These are phyloP conservation scores for Cyberlindnera misumaiensis DNA, from an alignment of 805 yeast genomes.

Conservation along the genomic window DNA sequence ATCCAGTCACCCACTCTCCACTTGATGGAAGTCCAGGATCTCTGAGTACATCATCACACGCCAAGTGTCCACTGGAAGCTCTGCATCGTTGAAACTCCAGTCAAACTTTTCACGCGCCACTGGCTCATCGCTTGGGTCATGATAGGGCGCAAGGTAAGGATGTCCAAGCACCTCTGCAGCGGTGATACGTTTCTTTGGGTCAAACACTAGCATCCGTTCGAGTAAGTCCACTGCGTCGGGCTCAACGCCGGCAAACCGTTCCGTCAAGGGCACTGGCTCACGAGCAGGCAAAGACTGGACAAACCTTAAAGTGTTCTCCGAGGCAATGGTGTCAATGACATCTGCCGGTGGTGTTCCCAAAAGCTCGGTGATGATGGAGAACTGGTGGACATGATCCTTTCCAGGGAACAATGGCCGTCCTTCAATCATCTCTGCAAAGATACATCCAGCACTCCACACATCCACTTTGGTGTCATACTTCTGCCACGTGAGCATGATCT, in stretches of 20 bases:
- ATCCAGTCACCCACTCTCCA: slow-evolving; percentile 30
- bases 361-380: slow-evolving; percentile 91
- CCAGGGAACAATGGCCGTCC: slow-evolving; percentile 98
- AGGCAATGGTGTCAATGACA: slow-evolving; percentile 92
- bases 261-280: slow-evolving; percentile 83
- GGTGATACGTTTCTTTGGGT: slow-evolving; percentile 88
- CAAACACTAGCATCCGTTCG: slow-evolving; percentile 87
- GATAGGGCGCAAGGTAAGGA: slow-evolving; percentile 90
- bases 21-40: slow-evolving; percentile 91
- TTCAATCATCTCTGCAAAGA: slow-evolving; percentile 95
- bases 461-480: slow-evolving; percentile 95
- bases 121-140: slow-evolving; percentile 97
- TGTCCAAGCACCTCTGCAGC: slow-evolving; percentile 88
- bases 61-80: slow-evolving; percentile 96
- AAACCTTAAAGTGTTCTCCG: slow-evolving; percentile 90
- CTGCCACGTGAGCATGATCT: slow-evolving; percentile 98
- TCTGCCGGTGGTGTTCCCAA: slow-evolving; percentile 95
- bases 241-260: slow-evolving; percentile 72
- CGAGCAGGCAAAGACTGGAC: slow-evolving; percentile 90
- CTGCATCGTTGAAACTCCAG: slow-evolving; percentile 98
- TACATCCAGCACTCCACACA: slow-evolving; percentile 97
- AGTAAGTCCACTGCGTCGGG: slow-evolving; percentile 84
- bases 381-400: slow-evolving; percentile 96
- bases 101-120: slow-evolving; percentile 88
- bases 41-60: slow-evolving; percentile 98